Evolutionary conservation across 1,284 basidiomycete species (phyloP), one percentile per base, ranked within the genome.

Genomic region (Porogramme epimiltina): DNA sequence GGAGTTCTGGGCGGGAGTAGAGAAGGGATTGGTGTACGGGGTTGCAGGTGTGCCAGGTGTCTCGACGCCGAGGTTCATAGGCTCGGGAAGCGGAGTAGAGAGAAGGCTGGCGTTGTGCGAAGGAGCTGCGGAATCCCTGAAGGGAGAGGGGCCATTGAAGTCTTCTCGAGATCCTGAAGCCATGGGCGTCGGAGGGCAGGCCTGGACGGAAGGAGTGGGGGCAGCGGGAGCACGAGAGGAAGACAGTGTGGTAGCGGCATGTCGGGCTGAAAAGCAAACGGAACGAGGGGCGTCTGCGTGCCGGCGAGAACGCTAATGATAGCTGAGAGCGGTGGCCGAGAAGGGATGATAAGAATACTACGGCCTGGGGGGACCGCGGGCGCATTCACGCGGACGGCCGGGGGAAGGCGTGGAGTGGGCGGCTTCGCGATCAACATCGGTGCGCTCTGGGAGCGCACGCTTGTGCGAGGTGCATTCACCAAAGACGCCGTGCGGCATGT

Each of bases 291-390:
- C 34, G 34, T 18, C 48, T 26, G 25, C 52, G 51, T 49, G 51
- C 51, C 52, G 42, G 40, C 25, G 9, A 47, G 40, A 18, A 34
- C 24, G n/a, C 49, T 54, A 55, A 48, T 51, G 57, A 55, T 59
- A 59, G 54, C 46, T 47, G 54, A 39, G 36, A 26, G 28, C 13
- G 19, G 37, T 28, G 49, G 42, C 19, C 19, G 20, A 18, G 15
- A 51, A 25, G 31, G 46, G 46, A 45, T 46, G 57, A 55, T 59
- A 59, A 58, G 56, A 56, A 53, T 34, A 31, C 9, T n/a, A n/a
- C n/a, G n/a, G n/a, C n/a, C n/a, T n/a, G n/a, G n/a, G n/a, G n/a
- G 45, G 20, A 25, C 34, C 5, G 34, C 34, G 34, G 34, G 28
- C 8, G 28, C 28, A 10, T 16, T 37, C 13, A 37, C 5, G 34